phyloP scores from a whole-genome alignment of 495 filamentous ascomycete genomes.

The Cercophora sp. region DNA sequence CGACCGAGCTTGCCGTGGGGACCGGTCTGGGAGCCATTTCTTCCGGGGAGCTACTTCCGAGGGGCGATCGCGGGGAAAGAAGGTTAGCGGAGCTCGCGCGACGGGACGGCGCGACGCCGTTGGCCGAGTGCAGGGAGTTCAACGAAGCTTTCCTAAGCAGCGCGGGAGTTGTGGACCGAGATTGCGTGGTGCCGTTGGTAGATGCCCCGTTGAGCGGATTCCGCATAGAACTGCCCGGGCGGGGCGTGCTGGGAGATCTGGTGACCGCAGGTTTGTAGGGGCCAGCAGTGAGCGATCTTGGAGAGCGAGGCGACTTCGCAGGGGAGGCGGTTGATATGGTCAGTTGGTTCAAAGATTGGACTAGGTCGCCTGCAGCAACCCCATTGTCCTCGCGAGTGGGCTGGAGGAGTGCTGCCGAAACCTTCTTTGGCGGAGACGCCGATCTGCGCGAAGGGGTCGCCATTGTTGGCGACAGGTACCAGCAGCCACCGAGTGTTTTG shows the following conservation, averaged over 20 bases:
- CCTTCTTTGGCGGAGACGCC: constrained; percentile 8
- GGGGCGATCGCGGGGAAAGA: constrained; percentile 38
- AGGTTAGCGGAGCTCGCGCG: constrained; percentile 49
- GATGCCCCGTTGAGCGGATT: constrained; percentile 49
- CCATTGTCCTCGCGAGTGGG: constrained; percentile 12
- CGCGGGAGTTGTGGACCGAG: constrained; percentile 47
- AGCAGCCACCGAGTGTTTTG: too few species aligned
- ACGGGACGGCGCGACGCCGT: constrained; percentile 41
- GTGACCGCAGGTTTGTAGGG: constrained; percentile 23
- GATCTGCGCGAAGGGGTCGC: constrained; percentile 1
- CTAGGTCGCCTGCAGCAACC: constrained; percentile 29
- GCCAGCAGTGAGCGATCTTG: constrained; percentile 16
- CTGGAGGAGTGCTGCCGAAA: constrained; percentile 13
- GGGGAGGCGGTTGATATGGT: constrained; percentile 31
- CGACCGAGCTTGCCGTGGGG: constrained; percentile 64
- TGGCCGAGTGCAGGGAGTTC: constrained; percentile 49
- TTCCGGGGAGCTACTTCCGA: constrained; percentile 34
- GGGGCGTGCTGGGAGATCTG: constrained; percentile 32
- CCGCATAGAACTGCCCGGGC: constrained; percentile 37
- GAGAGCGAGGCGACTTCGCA: constrained; percentile 20
- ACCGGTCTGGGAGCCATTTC: constrained; percentile 39
- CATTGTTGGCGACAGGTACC: constrained; percentile 4
- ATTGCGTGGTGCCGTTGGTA: constrained; percentile 28
- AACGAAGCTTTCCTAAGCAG: constrained; percentile 51
- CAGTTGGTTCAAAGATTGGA: constrained; percentile 39